Evolutionary conservation across 139 green algal species (phyloP).

Genomic region (Closterium sp.): DNA sequence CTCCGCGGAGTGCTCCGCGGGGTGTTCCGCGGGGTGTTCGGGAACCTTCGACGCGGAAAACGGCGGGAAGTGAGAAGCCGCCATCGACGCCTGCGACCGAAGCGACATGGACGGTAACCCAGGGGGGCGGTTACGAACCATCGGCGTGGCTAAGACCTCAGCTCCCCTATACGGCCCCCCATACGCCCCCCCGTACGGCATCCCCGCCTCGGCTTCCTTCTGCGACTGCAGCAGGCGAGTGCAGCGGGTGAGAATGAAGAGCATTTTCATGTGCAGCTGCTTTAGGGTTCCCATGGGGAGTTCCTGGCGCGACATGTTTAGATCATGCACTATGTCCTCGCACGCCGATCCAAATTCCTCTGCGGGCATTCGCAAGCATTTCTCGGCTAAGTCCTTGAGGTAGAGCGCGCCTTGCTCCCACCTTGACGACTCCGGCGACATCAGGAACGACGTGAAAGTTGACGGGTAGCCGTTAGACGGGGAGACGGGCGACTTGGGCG

Average conservation of each 20-base stretch:
- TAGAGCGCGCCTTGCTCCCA: constrained; percentile 26
- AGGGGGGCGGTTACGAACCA: not conserved
- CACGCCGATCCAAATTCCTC: constrained; percentile 32
- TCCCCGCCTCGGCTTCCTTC: constrained; percentile 7
- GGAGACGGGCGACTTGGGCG: not conserved
- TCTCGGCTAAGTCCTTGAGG: constrained; percentile 10
- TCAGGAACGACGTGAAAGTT: not conserved
- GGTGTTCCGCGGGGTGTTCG: not conserved
- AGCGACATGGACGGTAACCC: not conserved
- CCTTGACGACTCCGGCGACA: not conserved
- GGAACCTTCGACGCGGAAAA: not conserved
- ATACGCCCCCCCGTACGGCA: not conserved
- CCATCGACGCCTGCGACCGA: not conserved
- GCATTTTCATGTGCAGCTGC: constrained; percentile 45
- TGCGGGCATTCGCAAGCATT: constrained; percentile 15
- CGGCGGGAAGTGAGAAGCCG: not conserved
- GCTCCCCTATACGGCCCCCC: not conserved
- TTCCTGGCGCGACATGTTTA: constrained; percentile 18
- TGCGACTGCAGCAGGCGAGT: constrained; percentile 43
- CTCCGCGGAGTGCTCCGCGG: not conserved
- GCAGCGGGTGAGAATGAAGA: constrained; percentile 50
- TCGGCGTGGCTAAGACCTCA: not conserved
- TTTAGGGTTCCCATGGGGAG: constrained; percentile 34
- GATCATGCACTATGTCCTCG: constrained; percentile 35
- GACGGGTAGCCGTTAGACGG: not conserved